Conservation (phyloP, 2,329 filamentous ascomycete genomes). For the Pestalotiopsis fici region DNA sequence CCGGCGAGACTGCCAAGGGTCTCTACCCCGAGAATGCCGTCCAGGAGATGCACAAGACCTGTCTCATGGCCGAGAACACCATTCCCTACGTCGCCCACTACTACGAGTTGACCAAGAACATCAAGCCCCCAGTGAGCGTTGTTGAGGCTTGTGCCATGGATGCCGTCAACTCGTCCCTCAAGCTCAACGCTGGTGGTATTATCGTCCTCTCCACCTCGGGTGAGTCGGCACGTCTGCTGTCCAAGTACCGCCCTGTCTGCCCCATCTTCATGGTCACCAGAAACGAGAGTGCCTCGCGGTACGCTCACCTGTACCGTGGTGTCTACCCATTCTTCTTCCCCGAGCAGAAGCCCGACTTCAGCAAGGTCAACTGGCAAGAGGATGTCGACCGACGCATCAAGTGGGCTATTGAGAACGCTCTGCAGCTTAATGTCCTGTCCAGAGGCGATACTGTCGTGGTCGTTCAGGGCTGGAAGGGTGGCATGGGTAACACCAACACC, state of each 20-base stretch:
- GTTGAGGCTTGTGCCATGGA: slow-evolving; percentile 97
- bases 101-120: slow-evolving; percentile 87
- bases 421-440: slow-evolving; percentile 76
- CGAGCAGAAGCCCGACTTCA: slow-evolving; percentile 93
- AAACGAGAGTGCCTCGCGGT: slow-evolving; percentile 80
- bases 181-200: slow-evolving; percentile 95
- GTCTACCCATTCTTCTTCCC: slow-evolving; percentile 97
- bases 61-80: slow-evolving; percentile 92
- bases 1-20: slow-evolving; percentile 98
- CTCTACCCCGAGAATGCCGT: slow-evolving; percentile 91
- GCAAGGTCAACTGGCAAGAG: slow-evolving; percentile 93
- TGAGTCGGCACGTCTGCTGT: slow-evolving; percentile 89
- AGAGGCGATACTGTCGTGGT: slow-evolving; percentile 77
- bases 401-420: slow-evolving; percentile 89
- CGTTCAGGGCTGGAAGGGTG: slow-evolving; percentile 89
- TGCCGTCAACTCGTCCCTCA: slow-evolving; percentile 90
- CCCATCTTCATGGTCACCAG: slow-evolving; percentile 99
- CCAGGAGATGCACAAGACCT: slow-evolving; percentile 97
- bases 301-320: slow-evolving; percentile 93
- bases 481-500: slow-evolving; percentile 91
- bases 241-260: slow-evolving; percentile 98
- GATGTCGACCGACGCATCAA: slow-evolving; percentile 97
- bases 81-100: slow-evolving; percentile 97
- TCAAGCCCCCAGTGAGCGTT: slow-evolving; percentile 80
- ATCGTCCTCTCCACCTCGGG: slow-evolving; percentile 95